Base-by-base conservation (phyloP, 2,329 filamentous ascomycete genomes). In the Cladophialophora exuberans region DNA sequence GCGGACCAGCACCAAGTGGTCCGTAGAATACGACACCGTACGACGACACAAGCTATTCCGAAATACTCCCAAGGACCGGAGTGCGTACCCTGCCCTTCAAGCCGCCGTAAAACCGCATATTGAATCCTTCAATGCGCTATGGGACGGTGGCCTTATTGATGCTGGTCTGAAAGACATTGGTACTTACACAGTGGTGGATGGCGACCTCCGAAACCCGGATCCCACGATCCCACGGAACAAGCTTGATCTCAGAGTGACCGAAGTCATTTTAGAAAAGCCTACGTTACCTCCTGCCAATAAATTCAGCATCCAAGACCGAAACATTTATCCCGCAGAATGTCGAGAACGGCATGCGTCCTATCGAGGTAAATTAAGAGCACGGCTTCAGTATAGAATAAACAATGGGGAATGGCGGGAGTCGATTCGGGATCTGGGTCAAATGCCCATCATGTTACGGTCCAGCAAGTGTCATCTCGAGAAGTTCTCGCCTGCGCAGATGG, bases 371-470 rank as follows among this genome's bases (percentile, higher is more conserved):
- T 81, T 99, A 62, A 85, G 86, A 49, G 90, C 88, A 6, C 87
- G 87, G 13, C 80, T 99, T 46, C 90, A 96, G 70, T 96, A 89
- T 70, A 83, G 82, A 61, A 81, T 99, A 66, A 97, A 97, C 70
- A 84, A 90, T 72, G 90, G 88, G 47, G 89, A 96, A 62, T 87
- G 90, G 71, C 82, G 86, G 64, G 90, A 95, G 70, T 86, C 90
- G 50, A 81, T 89, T 41, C 83, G 92, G 67, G 93, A 97, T 66
- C 77, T 97, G 64, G 94, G 94, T 4, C 84, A 90, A 66, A 81
- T 97, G 53, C 94, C 94, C 18, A 85, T 99, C 64, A 97, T 97
- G 93, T 74, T 97, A 70, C 89, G 89, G 81, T 94, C 92, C 56
- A 96, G 91, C 70, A 82, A 86, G 70, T 99, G 94, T 70, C 91